Evolutionary conservation across 2,329 filamentous ascomycete species (phyloP), one percentile per base, ranked within the genome.

Genomic region (Exophiala xenobiotica): DNA sequence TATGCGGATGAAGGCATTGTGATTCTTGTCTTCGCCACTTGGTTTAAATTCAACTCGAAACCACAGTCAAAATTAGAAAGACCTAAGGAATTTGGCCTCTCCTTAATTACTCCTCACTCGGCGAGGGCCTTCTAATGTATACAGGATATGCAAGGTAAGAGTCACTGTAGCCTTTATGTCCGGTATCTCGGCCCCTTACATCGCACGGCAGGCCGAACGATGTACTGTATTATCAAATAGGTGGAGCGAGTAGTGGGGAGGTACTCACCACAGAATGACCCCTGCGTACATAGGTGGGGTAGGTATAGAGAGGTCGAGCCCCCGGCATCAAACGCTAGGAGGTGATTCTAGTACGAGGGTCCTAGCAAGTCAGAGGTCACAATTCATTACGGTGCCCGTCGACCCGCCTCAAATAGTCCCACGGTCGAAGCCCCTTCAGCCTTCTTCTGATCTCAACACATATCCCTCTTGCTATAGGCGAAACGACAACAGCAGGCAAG

Each of bases 1-100:
- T 49, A 49, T 14, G 39, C 6, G 12, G 38, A 29, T 1, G 35
- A 29, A 27, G 47, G 26, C 47, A 49, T 49, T 33, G 4, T 40
- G 12, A 37, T 6, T 19, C 20, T 45, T 45, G 40, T 4, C 23
- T 14, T 43, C n/a, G 4, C 23, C 26, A 16, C 31, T 35, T 35
- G 31, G 16, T n/a, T 33, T 14, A 12, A 33, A 33, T 12, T 27
- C 29, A 6, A 14, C 6, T 14, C 16, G 29, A 4, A 12, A 33
- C 5, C 11, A 33, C 29, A 12, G 11, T 7, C 4, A 12, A 33
- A 12, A 33, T 14, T 14, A 33, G 29, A 33, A 3, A 35, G 31
- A 35, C 7, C 18, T 35, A 5, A 4, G 18, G 12, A 35, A 9
- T 14, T 4, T 14, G 12, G 31, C 18, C 31, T 11, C 8, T 5